Percentiles rank a stretch among this genome's conserved stretches.
phyloP scores from a whole-genome alignment of 2,329 filamentous ascomycete species.

The Colletotrichum gloeosporioides region DNA sequence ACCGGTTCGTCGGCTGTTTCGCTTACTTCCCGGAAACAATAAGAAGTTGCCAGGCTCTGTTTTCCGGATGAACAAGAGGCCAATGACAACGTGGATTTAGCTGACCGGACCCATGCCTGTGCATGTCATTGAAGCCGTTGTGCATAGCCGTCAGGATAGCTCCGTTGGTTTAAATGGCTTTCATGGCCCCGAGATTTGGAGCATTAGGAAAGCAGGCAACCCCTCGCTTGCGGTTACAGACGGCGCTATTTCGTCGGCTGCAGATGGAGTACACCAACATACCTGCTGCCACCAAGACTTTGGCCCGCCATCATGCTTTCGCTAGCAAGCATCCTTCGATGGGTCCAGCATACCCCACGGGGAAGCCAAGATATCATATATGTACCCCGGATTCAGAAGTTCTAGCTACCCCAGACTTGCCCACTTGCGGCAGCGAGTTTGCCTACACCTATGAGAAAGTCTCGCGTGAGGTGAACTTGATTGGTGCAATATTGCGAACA shows the following conservation, averaged over 20 bases:
- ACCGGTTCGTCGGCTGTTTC: background rate
- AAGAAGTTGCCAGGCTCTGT: background rate
- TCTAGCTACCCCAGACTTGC: background rate
- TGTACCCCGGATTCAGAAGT: background rate
- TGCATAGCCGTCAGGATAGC: background rate
- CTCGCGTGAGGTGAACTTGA: background rate
- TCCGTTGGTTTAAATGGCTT: background rate
- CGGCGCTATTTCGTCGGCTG: background rate
- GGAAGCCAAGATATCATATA: background rate
- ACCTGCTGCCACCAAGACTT: background rate
- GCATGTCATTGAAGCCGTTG: background rate
- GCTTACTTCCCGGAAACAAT: background rate
- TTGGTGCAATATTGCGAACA: background rate
- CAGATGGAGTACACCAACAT: background rate
- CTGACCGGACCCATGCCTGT: background rate
- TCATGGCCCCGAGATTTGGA: background rate
- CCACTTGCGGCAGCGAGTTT: background rate
- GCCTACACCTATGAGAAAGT: background rate
- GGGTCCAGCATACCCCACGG: background rate
- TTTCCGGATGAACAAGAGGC: background rate
- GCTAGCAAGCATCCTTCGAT: background rate
- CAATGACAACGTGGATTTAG: background rate
- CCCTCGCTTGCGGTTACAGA: background rate
- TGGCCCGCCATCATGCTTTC: background rate
- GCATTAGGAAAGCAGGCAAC: background rate